These are phyloP conservation scores for Cyclotella sp. DNA, from an alignment of 108 stramenopile genomes.

Conservation along the genomic window DNA sequence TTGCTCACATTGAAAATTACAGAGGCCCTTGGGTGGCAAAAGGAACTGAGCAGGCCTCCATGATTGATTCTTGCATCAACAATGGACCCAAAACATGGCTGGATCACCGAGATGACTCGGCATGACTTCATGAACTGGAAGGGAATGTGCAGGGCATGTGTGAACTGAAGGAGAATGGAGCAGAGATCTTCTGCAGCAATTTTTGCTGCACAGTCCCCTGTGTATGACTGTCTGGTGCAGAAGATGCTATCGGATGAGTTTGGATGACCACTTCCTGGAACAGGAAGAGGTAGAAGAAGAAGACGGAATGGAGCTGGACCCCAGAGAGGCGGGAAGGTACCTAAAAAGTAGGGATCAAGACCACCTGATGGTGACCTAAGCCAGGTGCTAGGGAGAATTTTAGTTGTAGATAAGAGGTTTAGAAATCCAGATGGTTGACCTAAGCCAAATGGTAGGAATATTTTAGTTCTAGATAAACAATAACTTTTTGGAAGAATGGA, in stretches of 20 bases:
- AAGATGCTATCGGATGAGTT: slow-evolving; percentile 28
- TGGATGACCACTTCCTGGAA: slow-evolving; percentile 7
- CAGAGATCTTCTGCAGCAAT: slow-evolving; percentile 59
- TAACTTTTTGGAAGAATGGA: too few relatives aligned
- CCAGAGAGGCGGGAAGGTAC: too few relatives aligned
- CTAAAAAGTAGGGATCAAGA: too few relatives aligned
- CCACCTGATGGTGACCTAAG: too few relatives aligned
- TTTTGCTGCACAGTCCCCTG: slow-evolving; percentile 25
- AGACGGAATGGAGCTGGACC: slow-evolving; percentile 4
- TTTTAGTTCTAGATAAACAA: too few relatives aligned
- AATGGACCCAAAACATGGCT: slow-evolving; percentile 3
- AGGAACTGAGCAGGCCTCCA: background rate
- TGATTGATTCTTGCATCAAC: slow-evolving; percentile 32
- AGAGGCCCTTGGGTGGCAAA: slow-evolving; percentile 27
- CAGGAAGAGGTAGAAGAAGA: slow-evolving; percentile 20
- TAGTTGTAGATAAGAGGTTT: too few relatives aligned
- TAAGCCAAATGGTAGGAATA: too few relatives aligned
- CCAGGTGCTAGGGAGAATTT: too few relatives aligned
- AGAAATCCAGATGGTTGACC: too few relatives aligned
- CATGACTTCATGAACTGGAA: slow-evolving; percentile 48
- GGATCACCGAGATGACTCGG: slow-evolving; percentile 30
- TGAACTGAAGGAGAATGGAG: slow-evolving; percentile 11
- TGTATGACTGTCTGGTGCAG: slow-evolving; percentile 50
- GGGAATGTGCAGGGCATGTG: slow-evolving; percentile 45
- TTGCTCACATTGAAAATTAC: slow-evolving; percentile 21